phyloP scores from a whole-genome alignment of 345 rosid genomes.

The Bruguiera parviflora region DNA sequence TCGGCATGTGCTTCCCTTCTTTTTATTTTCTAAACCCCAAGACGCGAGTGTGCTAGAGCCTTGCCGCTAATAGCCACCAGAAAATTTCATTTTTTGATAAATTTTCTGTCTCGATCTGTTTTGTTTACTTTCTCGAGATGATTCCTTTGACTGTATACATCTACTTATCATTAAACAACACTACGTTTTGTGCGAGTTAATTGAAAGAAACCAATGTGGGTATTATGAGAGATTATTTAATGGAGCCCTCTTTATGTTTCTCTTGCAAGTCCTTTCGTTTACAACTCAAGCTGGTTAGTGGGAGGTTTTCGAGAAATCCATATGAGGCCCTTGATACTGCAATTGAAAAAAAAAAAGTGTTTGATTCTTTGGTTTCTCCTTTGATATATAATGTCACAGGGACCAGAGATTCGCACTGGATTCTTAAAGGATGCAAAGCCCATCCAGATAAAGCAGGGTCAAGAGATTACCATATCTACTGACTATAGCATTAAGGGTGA shows the following conservation, averaged over 20 bases:
- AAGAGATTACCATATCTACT: conserved; percentile 79
- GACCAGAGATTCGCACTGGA: conserved; percentile 30
- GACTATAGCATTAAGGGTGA: conserved; percentile 78
- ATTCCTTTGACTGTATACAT: too few species aligned
- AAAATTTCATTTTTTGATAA: too few species aligned
- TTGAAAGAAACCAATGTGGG: too few species aligned
- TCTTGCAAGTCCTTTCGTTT: too few species aligned
- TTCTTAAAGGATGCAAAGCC: conserved; percentile 30
- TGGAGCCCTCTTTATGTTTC: not conserved
- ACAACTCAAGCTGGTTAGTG: too few species aligned
- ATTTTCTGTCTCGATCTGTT: too few species aligned
- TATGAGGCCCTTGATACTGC: not conserved
- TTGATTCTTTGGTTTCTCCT: not conserved
- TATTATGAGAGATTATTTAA: not conserved
- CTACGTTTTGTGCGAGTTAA: not conserved
- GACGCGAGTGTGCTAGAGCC: too few species aligned
- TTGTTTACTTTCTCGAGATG: too few species aligned
- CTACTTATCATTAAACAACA: not conserved
- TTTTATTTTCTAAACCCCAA: too few species aligned
- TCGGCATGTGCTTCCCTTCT: too few species aligned
- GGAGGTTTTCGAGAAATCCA: not conserved
- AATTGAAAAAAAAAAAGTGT: not conserved
- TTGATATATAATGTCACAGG: conserved; percentile 7
- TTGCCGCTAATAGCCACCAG: too few species aligned
- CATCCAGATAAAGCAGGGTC: conserved; percentile 39